Base-by-base conservation (phyloP, 495 filamentous ascomycete species). In the Rusavskia elegans region DNA sequence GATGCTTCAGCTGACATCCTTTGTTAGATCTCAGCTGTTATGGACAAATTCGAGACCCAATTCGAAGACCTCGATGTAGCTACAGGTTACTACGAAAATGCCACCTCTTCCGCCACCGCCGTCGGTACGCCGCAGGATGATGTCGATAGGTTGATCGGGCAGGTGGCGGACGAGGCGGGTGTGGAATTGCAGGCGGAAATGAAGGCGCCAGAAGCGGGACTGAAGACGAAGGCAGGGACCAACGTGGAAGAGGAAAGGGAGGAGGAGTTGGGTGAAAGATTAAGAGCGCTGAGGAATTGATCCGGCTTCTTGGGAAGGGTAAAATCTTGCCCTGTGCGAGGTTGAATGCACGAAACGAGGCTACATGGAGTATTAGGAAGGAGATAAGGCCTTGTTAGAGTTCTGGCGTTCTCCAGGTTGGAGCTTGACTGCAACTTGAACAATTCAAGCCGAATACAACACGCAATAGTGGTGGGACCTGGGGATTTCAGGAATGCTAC, bases 21-120 rank as follows among this genome's bases (percentile, higher is more conserved):
- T 5, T 23, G 30, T 64, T 21, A 77, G 70, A 80, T 80, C 51
- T 77, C 74, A 21, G 71, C 71, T 30, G 66, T 71, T 25, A 87
- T 90, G 72, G 85, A 89, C 61, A 79, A 81, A 59, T 89, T 87
- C 71, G 82, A 87, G 64, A 73, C 75, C 42, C 85, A 90, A 65
- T 88, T 87, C 68, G 85, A 89, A 59, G 84, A 89, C 58, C 79
- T 89, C 53, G 85, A 87, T 63, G 84, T 89, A 57, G 79, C 76
- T 59, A 87, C 83, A 48, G 81, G 80, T 23, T 87, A 87, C 67
- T 88, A 88, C 69, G 83, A 88, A 66, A 87, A 85, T 61, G 85
- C 85, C 40, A 88, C 86, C 45, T 77, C 79, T 9, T 77, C 77
- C 41, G 80, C 80, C 45, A 89, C 86, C 0, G 82, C 83, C 13